Evolutionary conservation across 305 asterid genomes (phyloP), one percentile per base, ranked within the genome.

Genomic region (Solanum chacoense): DNA sequence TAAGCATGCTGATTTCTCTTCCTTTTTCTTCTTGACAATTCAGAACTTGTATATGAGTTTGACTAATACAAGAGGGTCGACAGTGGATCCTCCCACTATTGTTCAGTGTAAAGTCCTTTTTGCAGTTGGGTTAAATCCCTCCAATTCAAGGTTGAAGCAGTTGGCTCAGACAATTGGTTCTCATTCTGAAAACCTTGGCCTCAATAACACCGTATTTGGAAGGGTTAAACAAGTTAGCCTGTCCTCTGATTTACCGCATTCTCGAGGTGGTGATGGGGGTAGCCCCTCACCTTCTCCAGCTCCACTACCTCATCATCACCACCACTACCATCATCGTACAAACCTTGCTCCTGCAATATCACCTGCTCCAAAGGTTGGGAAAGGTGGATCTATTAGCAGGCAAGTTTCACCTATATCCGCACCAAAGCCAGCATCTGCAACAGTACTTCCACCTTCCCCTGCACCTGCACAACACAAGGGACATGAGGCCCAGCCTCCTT

Each of bases 141-240:
- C 94, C 16, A 92, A 89, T 42, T 90, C 95, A 69, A 94, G 99
- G 93, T 75, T 94, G 87, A 95, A 96, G 93, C 98, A 95, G 93
- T 91, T 96, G 94, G 95, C 98, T 91, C 96, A 94, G 89, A 93
- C 98, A 6, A 96, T 96, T 88, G 95, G 93, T 87, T 92, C 98
- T 18, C 94, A 94, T 87, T 26, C 94, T 16, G 94, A 93, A 90
- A 97, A 97, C 90, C 98, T 97, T 50, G 99, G 99, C 85, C 95
- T 97, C 74, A 94, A 97, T 84, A 93, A 96, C 94, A 96, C 98
- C 0, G 97, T 96, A 29, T 97, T 97, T 88, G 99, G 99, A 37
- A 94, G 93, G 90, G 99, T 97, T 63, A 97, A 97, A 92, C 99
- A 97, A 94, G 98, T 97, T 78, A 91, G 95, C 88, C 99, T 97